Conservation (phyloP, 768 basidiomycete species). For the Phaffia australis region DNA sequence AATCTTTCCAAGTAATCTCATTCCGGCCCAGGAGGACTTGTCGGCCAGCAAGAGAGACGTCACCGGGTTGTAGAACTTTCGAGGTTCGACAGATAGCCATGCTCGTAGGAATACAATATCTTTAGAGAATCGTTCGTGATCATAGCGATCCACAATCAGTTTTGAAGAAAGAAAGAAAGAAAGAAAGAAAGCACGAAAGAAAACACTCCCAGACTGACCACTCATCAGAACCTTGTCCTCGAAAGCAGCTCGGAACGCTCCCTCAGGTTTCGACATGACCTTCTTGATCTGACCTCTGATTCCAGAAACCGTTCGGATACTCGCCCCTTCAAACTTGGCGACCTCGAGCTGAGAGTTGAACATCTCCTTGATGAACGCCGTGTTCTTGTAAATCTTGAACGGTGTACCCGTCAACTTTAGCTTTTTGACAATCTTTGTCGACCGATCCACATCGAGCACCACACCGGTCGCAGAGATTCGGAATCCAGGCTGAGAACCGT, state of each 20-base stretch:
- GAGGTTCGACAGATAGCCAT: slow-evolving; percentile 91
- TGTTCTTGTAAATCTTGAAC: slow-evolving; percentile 98
- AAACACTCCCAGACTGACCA: slow-evolving; percentile 47
- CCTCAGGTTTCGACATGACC: slow-evolving; percentile 86
- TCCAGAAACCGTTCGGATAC: slow-evolving; percentile 85
- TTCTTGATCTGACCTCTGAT: slow-evolving; percentile 96
- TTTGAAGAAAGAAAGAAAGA: too few species aligned
- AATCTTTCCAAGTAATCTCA: slow-evolving; percentile 90
- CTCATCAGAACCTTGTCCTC: slow-evolving; percentile 96
- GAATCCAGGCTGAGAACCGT: slow-evolving; percentile 60
- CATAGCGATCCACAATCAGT: background rate
- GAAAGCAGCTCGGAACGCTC: slow-evolving; percentile 89
- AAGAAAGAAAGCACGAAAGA: background rate
- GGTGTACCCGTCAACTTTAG: slow-evolving; percentile 90
- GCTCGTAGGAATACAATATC: slow-evolving; percentile 91
- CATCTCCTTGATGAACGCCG: slow-evolving; percentile 96
- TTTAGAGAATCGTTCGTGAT: slow-evolving; percentile 32
- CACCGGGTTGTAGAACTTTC: slow-evolving; percentile 93
- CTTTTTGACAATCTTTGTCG: slow-evolving; percentile 95
- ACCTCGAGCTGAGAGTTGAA: slow-evolving; percentile 86
- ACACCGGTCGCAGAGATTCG: slow-evolving; percentile 87
- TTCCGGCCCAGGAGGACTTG: slow-evolving; percentile 77
- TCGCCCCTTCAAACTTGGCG: slow-evolving; percentile 98
- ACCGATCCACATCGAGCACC: slow-evolving; percentile 82
- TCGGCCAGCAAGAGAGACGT: slow-evolving; percentile 75